phyloP scores from a whole-genome alignment of 306 rosid species.

The Dryas octopetala region DNA sequence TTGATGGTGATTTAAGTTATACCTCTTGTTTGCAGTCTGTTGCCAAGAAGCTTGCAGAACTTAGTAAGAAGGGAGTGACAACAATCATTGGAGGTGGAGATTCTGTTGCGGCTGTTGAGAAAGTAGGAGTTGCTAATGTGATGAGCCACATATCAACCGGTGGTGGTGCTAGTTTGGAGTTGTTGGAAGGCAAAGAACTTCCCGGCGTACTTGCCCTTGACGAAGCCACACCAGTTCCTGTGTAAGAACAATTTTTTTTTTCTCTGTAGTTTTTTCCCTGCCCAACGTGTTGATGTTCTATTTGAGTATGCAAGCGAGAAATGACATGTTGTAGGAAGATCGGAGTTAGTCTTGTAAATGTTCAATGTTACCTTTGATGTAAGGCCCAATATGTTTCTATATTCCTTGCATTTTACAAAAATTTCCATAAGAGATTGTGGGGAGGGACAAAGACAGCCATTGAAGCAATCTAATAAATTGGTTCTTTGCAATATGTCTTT shows the following conservation, averaged over 20 bases:
- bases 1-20: conserved; percentile 12
- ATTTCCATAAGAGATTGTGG: conserved; percentile 36
- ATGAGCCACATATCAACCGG: conserved; percentile 99
- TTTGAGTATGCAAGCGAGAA: conserved; percentile 50
- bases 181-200: conserved; percentile 97
- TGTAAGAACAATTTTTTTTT: conserved; percentile 54
- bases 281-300: conserved; percentile 29
- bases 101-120: conserved; percentile 98
- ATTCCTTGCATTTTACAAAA: conserved; percentile 31
- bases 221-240: conserved; percentile 72
- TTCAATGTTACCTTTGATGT: conserved; percentile 31
- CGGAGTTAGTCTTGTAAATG: conserved; percentile 51
- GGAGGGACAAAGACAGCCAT: conserved; percentile 13
- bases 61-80: conserved; percentile 94
- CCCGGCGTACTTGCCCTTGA: conserved; percentile 99
- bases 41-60: conserved; percentile 94
- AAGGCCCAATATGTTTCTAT: conserved; percentile 6
- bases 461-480: conserved; percentile 25
- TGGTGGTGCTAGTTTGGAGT: conserved; percentile 99
- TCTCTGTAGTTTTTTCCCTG: conserved; percentile 18
- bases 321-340: conserved; percentile 45
- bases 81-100: conserved; percentile 99
- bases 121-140: conserved; percentile 88
- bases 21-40: conserved; percentile 54
- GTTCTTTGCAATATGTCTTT: conserved; percentile 1